Base-by-base conservation (phyloP, 495 filamentous ascomycete genomes). In the Trichoderma gamsii region DNA sequence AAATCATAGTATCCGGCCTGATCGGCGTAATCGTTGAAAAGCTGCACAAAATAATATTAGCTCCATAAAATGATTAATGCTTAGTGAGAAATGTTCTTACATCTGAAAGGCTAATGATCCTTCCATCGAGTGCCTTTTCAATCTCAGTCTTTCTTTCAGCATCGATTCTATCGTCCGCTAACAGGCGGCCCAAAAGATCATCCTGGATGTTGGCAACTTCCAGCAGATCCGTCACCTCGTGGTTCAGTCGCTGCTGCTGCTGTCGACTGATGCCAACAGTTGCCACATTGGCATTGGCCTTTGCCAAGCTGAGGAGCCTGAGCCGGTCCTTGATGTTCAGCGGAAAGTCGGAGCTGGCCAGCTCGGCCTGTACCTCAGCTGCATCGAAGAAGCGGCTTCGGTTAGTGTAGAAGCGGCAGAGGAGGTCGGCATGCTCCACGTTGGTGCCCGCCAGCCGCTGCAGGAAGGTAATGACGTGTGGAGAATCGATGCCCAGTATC, bases 141-240 rank as follows among this genome's bases (percentile, higher is more conserved):
- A 97, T 85, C 49, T 87, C 81, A 7, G 77, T 71, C 69, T 85
- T 85, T 67, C 85, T 86, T 15, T 88, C 86, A 1, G 79, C 74
- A 6, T 77, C 72, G 49, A 97, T 82, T 46, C 95, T 87, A 5
- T 75, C 68, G 71, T 98, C 94, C 44, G 83, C 83, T 74, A 84
- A 89, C 56, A 99, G 75, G 52, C 90, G 83, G 77, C 93, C 90
- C 63, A 98, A 79, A 35, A 98, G 76, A 71, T 98, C 95, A 72
- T 96, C 91, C 77, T 99, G 95, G 69, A 99, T 92, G 71, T 93
- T 93, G 23, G 94, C 94, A 38, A 98, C 85, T 71, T 98, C 96
- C 35, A 99, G 86, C 12, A 97, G 83, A 71, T 93, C 93, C 9
- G 89, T 87, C 27, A 97, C 87, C 66, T 92, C 87, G 68, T 94